Percentiles rank a stretch among this genome's conserved stretches.
These are phyloP conservation scores for Biscutella laevigata DNA, from an alignment of 441 rosid species.

Conservation along the genomic window DNA sequence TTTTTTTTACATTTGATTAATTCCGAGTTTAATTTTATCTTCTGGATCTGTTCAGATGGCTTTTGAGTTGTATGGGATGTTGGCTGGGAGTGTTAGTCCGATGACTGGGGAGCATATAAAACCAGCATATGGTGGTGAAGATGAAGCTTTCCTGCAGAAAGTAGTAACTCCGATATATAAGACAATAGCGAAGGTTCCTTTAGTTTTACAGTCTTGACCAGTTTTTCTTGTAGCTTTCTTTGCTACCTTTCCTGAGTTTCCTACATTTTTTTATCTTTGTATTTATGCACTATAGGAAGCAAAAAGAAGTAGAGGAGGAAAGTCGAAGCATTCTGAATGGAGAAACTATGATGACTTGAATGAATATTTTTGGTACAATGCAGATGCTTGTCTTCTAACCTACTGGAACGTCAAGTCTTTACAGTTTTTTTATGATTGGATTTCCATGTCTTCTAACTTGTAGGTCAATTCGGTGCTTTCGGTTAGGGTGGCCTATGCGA, in stretches of 20 bases:
- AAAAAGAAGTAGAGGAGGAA: constrained; percentile 41
- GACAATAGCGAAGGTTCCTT: constrained; percentile 38
- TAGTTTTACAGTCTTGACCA: neutral
- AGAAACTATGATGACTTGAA: constrained; percentile 58
- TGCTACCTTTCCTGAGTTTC: neutral
- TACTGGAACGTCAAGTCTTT: neutral
- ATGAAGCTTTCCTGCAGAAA: constrained; percentile 50
- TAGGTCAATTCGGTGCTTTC: constrained; percentile 53
- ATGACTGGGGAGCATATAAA: constrained; percentile 51
- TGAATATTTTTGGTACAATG: constrained; percentile 48
- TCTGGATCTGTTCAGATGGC: constrained; percentile 27
- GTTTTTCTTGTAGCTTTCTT: neutral
- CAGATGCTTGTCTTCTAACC: neutral
- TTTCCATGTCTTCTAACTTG: neutral
- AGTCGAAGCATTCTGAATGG: constrained; percentile 56
- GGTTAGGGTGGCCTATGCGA: constrained; percentile 59
- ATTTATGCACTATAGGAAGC: constrained; percentile 39
- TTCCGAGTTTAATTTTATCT: neutral
- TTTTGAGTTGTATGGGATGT: constrained; percentile 30
- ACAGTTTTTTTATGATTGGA: neutral
- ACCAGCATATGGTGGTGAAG: constrained; percentile 53
- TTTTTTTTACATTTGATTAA: neutral
- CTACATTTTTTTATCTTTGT: neutral
- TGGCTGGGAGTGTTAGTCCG: constrained; percentile 55
- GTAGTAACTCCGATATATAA: constrained; percentile 50